phyloP scores from a whole-genome alignment of 345 rosid species.

The Pistacia atlantica region DNA sequence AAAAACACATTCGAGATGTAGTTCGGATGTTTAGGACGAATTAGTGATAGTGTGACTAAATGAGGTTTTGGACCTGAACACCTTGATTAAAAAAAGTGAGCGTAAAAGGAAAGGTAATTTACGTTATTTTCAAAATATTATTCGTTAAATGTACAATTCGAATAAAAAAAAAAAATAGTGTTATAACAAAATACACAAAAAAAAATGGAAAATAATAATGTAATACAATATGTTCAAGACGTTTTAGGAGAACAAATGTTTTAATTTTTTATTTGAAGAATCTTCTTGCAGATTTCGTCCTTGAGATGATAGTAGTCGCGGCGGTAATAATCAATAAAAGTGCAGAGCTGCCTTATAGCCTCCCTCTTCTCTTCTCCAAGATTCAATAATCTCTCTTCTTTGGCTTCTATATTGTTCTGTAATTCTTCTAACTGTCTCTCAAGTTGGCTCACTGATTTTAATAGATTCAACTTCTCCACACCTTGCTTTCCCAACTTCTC shows the following conservation, averaged over 20 bases:
- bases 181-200: background rate
- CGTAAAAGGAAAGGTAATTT: background rate
- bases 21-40: no score
- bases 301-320: constrained; percentile 53
- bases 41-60: no score
- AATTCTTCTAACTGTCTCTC: constrained; percentile 41
- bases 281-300: constrained; percentile 44
- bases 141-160: no score
- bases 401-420: constrained; percentile 45
- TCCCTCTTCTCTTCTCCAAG: constrained; percentile 81
- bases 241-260: no score
- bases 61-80: no score
- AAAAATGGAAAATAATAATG: background rate
- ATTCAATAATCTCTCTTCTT: constrained; percentile 44
- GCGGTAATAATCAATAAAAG: constrained; percentile 77
- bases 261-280: constrained; percentile 15
- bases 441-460: constrained; percentile 33
- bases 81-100: background rate
- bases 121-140: no score
- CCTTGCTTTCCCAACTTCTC: constrained; percentile 42
- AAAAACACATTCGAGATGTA: no score
- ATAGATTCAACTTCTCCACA: constrained; percentile 38
- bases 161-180: no score
- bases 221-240: no score
- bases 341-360: constrained; percentile 70